These are phyloP conservation scores for Aspergillus udagawae DNA, from an alignment of 2,329 filamentous ascomycete genomes.

Conservation along the genomic window DNA sequence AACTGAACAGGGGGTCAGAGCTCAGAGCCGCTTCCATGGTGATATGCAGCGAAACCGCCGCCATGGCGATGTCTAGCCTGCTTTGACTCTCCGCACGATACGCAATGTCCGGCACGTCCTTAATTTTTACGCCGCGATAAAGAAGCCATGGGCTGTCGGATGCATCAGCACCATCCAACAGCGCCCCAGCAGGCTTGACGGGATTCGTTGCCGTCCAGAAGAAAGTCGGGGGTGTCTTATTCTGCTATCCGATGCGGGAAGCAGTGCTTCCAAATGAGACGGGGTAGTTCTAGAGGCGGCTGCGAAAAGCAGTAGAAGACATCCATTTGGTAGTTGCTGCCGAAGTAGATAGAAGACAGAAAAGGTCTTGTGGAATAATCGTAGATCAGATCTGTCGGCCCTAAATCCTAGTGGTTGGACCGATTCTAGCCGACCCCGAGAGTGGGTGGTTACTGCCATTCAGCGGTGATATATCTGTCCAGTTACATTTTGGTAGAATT, in stretches of 20 bases:
- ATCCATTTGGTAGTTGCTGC: too few relatives aligned
- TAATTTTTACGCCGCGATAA: too few relatives aligned
- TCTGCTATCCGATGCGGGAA: slow-evolving; percentile 7
- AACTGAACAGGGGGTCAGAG: slow-evolving; percentile 6
- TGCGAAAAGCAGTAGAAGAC: slow-evolving; percentile 1
- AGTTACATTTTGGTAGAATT: too few relatives aligned
- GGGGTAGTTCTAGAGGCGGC: slow-evolving; percentile 6
- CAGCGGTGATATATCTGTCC: too few relatives aligned
- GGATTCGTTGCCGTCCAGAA: neutral
- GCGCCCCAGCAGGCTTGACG: neutral
- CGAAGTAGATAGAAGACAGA: too few relatives aligned
- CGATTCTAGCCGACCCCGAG: too few relatives aligned
- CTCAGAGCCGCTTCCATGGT: neutral
- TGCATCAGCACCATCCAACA: too few relatives aligned
- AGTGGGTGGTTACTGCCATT: too few relatives aligned
- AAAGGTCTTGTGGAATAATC: too few relatives aligned
- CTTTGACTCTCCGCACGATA: neutral
- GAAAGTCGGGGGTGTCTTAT: neutral
- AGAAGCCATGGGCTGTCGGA: too few relatives aligned
- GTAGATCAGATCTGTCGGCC: too few relatives aligned
- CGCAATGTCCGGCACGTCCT: neutral
- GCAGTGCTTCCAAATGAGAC: slow-evolving; percentile 7
- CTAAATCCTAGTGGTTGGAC: too few relatives aligned
- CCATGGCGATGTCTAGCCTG: neutral
- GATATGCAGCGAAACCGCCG: slow-evolving; percentile 5